Evolutionary conservation across 2,329 filamentous ascomycete genomes (phyloP).

Genomic region (Fusarium heterosporum): DNA sequence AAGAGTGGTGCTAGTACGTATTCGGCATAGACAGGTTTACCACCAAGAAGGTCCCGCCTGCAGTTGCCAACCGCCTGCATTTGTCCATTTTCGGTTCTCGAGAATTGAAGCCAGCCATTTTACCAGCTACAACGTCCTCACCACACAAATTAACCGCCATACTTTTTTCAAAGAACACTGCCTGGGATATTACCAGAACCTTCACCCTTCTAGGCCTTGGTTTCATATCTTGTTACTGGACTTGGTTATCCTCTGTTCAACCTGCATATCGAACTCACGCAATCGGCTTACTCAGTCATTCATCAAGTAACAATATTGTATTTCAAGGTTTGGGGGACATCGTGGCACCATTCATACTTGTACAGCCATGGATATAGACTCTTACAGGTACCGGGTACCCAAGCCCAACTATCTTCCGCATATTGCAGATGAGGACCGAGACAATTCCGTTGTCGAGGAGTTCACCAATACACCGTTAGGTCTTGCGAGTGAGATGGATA

Average conservation of each 20-base stretch:
- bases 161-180: background rate
- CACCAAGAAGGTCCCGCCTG: constrained; percentile 1
- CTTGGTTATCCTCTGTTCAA: background rate
- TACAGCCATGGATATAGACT: constrained; percentile 54
- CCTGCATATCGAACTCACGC: background rate
- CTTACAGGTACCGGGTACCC: constrained; percentile 65
- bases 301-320: constrained; percentile 13
- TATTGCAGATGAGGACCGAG: constrained; percentile 62
- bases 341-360: constrained; percentile 7
- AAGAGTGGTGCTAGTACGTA: constrained; percentile 2
- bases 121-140: constrained; percentile 32
- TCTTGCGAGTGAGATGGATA: constrained; percentile 64
- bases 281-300: constrained; percentile 25
- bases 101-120: constrained; percentile 33
- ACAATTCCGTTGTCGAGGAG: constrained; percentile 64
- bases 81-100: constrained; percentile 34
- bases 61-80: constrained; percentile 33
- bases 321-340: constrained; percentile 1
- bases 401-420: constrained; percentile 72
- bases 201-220: background rate
- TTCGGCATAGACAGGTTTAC: constrained; percentile 19
- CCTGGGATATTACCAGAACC: background rate
- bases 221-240: background rate
- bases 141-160: constrained; percentile 5
- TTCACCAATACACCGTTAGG: constrained; percentile 62